Percentiles rank a stretch among this genome's conserved stretches.
Evolutionary conservation across 768 basidiomycete genomes (phyloP).

Genomic region (Macrocybe gigantea): DNA sequence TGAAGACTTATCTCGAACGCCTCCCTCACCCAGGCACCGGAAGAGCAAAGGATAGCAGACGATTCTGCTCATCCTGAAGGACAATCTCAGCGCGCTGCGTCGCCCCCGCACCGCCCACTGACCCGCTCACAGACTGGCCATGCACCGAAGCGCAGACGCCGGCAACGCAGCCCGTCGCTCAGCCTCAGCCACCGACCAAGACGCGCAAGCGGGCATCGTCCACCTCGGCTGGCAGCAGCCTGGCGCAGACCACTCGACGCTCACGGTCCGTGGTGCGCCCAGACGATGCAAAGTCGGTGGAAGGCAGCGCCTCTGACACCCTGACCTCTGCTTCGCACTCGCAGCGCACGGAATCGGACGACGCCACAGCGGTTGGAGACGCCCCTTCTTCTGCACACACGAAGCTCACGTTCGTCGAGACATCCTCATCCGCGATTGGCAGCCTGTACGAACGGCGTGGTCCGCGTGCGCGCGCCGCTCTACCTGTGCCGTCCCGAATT

Average conservation of each 20-base stretch:
- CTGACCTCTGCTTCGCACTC: neutral
- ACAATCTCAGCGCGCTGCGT: neutral
- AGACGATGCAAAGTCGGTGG: too few relatives aligned
- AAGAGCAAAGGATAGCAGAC: neutral
- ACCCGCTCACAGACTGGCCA: constrained; percentile 31
- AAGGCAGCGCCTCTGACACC: neutral
- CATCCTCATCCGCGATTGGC: constrained; percentile 8
- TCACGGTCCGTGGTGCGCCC: too few relatives aligned
- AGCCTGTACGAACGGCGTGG: constrained; percentile 28
- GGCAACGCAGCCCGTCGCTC: constrained; percentile 13
- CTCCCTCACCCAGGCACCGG: neutral
- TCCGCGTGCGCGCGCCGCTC: constrained; percentile 46
- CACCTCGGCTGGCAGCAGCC: too few relatives aligned
- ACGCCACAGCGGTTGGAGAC: constrained; percentile 2
- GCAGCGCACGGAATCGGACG: neutral
- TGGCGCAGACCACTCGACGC: too few relatives aligned
- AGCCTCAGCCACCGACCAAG: neutral
- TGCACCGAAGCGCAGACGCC: constrained; percentile 21
- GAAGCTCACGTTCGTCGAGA: constrained; percentile 10
- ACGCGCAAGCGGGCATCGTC: too few relatives aligned
- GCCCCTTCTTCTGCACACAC: neutral
- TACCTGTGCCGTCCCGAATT: constrained; percentile 75
- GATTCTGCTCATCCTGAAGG: neutral
- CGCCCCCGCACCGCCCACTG: constrained; percentile 18
- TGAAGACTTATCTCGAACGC: neutral